These are phyloP conservation scores for Suillus discolor DNA, from an alignment of 768 basidiomycete genomes.

Conservation along the genomic window DNA sequence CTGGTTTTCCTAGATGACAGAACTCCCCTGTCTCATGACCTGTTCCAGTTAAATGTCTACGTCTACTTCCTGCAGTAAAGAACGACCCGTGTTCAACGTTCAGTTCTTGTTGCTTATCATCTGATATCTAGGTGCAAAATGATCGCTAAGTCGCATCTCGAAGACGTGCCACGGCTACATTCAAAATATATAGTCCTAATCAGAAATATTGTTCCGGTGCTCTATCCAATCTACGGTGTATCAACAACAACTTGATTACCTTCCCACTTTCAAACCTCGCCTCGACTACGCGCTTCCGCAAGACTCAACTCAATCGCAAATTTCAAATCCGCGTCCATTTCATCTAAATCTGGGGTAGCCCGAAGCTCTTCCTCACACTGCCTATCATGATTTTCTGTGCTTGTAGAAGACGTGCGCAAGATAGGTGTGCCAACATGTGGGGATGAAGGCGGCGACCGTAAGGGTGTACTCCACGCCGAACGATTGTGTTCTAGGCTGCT, in stretches of 20 bases:
- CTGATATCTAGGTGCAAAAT: neutral
- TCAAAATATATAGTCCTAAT: neutral
- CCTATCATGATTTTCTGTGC: slow-evolving; percentile 14
- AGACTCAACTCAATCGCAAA: slow-evolving; percentile 73
- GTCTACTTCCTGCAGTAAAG: too few species aligned
- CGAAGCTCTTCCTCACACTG: neutral
- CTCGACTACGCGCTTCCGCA: slow-evolving; percentile 43
- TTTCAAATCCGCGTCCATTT: slow-evolving; percentile 64
- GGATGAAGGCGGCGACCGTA: slow-evolving; percentile 26
- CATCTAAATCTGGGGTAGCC: slow-evolving; percentile 24
- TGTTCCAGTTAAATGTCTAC: too few species aligned
- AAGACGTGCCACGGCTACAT: neutral
- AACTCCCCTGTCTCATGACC: too few species aligned
- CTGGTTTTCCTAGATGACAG: too few species aligned
- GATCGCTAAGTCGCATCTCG: neutral
- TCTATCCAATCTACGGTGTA: neutral
- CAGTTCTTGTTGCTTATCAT: too few species aligned
- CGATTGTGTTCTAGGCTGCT: slow-evolving; percentile 17
- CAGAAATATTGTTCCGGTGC: neutral
- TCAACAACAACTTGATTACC: neutral
- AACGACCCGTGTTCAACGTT: too few species aligned
- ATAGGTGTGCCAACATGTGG: slow-evolving; percentile 18
- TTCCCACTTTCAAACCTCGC: slow-evolving; percentile 6
- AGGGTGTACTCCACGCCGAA: slow-evolving; percentile 45
- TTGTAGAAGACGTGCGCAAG: slow-evolving; percentile 17